Evolutionary conservation across 768 basidiomycete genomes (phyloP), one percentile per base, ranked within the genome.

Genomic region (Tubosaeta sp.): DNA sequence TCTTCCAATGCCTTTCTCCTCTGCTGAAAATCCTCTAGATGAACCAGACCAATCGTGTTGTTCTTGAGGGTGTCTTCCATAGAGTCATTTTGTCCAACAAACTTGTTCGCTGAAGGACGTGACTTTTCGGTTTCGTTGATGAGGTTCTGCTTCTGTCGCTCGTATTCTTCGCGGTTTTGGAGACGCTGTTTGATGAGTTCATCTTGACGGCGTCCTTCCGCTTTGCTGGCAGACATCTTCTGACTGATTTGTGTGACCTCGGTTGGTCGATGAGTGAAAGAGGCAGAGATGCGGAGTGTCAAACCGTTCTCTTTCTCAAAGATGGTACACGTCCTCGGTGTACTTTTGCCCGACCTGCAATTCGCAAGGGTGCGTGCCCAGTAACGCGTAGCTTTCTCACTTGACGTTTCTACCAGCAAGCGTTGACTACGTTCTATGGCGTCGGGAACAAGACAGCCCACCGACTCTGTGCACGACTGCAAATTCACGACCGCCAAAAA

Each of bases 61-160:
- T 91, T 79, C 77, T 95, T 97, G 46, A 98, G 78, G 7, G 83
- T 79, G 53, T 97, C 95, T 68, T 97, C 95, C 78, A 97, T 84
- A 5, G 90, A 91, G 66, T 97, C 95, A 71, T 91, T 83, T 68
- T 95, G 91, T 1, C 92, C 91, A 34, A 95, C 89, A 70, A 98
- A 98, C 55, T 94, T 88, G 65, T 87, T 85, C 4, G 82, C 72
- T 0, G 91, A 89, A 5, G 93, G 90, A 29, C 92, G 86, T 35
- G 90, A 85, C 70, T 94, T 95, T 74, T 95, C 91, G 2, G 93
- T 94, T 72, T 97, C 94, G 65, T 79, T 82, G 61, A 90, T 84
- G 67, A 93, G 82, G 43, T 78, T 79, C 65, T 86, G 83, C 61
- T 90, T 90, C 66, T 91, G 86, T 17, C 86, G 80, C 60, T 90